Conservation (phyloP, 768 basidiomycete genomes). For the Tylopilus rubrobrunneus region DNA sequence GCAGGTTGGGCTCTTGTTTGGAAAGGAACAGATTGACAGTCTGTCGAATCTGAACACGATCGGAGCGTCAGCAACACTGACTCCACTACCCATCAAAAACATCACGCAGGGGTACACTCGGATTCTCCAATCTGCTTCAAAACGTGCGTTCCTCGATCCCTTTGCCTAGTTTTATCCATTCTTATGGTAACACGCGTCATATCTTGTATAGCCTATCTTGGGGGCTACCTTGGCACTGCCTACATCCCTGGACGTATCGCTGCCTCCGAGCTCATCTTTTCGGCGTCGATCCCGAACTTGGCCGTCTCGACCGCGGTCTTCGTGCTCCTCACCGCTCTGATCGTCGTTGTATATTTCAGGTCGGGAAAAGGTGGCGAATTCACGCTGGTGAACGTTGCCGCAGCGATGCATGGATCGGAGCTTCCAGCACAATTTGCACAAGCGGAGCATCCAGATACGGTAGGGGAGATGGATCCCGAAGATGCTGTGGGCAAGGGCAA, state of each 20-base stretch:
- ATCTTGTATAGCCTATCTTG: conserved; percentile 12
- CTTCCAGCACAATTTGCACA: conserved; percentile 20
- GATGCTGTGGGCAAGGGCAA: background rate
- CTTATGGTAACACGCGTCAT: background rate
- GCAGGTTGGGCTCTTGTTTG: conserved; percentile 25
- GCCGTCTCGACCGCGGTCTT: conserved; percentile 23
- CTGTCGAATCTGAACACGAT: background rate
- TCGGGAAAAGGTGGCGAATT: conserved; percentile 20
- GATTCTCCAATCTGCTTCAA: conserved; percentile 18
- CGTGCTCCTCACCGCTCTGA: conserved; percentile 16
- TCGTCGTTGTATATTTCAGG: conserved; percentile 23
- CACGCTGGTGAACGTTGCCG: conserved; percentile 21
- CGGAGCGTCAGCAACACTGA: conserved; percentile 1
- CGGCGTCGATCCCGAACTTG: conserved; percentile 26
- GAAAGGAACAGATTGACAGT: conserved; percentile 9
- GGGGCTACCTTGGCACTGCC: conserved; percentile 22
- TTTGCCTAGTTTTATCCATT: no score
- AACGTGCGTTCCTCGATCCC: conserved; percentile 9
- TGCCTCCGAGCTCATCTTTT: conserved; percentile 19
- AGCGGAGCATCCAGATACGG: background rate
- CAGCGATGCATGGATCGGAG: conserved; percentile 23
- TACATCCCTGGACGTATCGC: conserved; percentile 30
- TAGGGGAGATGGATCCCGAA: background rate
- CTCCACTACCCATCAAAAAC: conserved; percentile 3
- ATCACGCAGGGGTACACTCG: conserved; percentile 19